A percentile compares a stretch with the other conserved stretches of the same genome.
phyloP scores from a whole-genome alignment of 2,329 filamentous ascomycete species.

The Lojkania enalia region DNA sequence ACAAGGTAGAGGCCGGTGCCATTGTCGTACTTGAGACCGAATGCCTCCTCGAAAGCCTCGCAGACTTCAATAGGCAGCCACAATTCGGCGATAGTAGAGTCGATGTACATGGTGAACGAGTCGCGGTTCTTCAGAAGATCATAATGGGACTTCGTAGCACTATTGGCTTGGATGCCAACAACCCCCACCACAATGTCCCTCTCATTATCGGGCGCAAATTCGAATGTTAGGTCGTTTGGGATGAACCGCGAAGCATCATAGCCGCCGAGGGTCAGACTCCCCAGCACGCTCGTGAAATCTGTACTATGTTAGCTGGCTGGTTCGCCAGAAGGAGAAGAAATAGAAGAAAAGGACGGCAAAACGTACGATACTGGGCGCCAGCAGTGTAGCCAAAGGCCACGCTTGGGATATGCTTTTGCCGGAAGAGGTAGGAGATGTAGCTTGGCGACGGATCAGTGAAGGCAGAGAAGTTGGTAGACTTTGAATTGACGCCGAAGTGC shows the following conservation, averaged over 20 bases:
- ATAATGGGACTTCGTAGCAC: conserved; percentile 36
- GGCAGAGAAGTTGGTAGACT: conserved; percentile 56
- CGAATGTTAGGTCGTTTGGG: conserved; percentile 64
- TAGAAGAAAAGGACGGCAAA: no score
- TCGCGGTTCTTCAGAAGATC: conserved; percentile 40
- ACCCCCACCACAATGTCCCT: conserved; percentile 64
- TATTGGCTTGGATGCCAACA: conserved; percentile 43
- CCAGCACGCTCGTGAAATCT: conserved; percentile 43
- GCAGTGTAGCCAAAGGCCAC: conserved; percentile 77
- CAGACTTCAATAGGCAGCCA: conserved; percentile 59
- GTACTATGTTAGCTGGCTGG: conserved; percentile 10
- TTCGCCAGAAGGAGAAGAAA: background rate
- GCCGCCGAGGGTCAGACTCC: conserved; percentile 67
- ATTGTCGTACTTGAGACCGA: conserved; percentile 68
- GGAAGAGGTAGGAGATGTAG: conserved; percentile 58
- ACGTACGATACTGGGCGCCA: conserved; percentile 70
- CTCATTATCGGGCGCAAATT: conserved; percentile 59
- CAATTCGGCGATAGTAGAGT: conserved; percentile 54
- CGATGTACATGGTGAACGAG: conserved; percentile 50
- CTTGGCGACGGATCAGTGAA: conserved; percentile 58
- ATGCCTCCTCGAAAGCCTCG: conserved; percentile 63
- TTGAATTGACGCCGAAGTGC: conserved; percentile 53
- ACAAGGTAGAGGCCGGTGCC: conserved; percentile 67
- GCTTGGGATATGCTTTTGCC: conserved; percentile 64
- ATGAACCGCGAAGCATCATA: conserved; percentile 67